phyloP scores from a whole-genome alignment of 1,284 basidiomycete species.

The Gymnopus androsaceus region DNA sequence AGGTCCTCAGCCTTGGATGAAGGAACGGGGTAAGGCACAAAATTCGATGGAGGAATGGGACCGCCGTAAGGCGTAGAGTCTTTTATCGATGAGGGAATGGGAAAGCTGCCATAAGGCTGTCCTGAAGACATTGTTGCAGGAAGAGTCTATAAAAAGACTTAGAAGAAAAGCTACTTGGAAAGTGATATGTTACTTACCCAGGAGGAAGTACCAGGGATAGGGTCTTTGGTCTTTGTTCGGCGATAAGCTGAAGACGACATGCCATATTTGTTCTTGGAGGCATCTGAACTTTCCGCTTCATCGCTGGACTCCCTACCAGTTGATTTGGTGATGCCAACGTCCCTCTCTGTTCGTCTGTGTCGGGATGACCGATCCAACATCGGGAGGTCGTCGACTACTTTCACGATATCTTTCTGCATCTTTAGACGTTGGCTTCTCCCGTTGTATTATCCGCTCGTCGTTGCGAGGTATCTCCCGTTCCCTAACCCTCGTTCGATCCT shows the following conservation, averaged over 20 bases:
- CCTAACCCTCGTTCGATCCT: conserved; percentile 16
- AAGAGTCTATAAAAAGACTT: neutral
- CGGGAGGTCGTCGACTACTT: neutral
- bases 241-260: conserved; percentile 11
- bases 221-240: conserved; percentile 21
- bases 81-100: neutral
- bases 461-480: conserved; percentile 12
- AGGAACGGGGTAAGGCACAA: neutral
- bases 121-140: conserved; percentile 12
- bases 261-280: conserved; percentile 16
- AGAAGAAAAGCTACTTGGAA: neutral
- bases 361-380: neutral
- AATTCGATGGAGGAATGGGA: too few relatives aligned
- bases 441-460: neutral
- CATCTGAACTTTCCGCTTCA: conserved; percentile 26
- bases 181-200: conserved; percentile 18
- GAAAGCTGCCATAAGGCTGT: neutral
- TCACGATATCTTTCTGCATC: neutral
- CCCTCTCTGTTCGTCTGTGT: neutral
- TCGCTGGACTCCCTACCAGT: conserved; percentile 18
- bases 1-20: neutral
- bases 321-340: neutral
- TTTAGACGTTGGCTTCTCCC: neutral
- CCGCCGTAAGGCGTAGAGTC: neutral
- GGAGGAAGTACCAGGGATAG: conserved; percentile 22